Evolutionary conservation across 192 early-diverging fungal genomes (phyloP).

Genomic region (Martensiomyces pterosporus): DNA sequence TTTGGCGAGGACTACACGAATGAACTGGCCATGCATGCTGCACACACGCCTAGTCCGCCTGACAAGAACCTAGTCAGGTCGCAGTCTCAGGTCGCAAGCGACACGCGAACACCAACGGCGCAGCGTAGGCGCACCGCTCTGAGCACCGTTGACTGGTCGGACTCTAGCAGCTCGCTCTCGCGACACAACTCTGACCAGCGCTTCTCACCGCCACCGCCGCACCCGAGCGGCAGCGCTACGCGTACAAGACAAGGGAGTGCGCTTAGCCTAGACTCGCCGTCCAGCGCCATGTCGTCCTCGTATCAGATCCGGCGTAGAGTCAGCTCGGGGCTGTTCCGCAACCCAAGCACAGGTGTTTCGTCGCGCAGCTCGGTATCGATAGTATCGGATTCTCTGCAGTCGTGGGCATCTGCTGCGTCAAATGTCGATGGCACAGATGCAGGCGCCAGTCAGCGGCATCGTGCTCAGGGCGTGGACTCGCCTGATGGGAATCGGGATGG

Average conservation of each 20-base stretch:
- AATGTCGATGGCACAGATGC: slow-evolving; percentile 14
- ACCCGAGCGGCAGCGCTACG: slow-evolving; percentile 5
- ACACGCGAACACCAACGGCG: slow-evolving; percentile 25
- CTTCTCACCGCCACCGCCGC: slow-evolving; percentile 8
- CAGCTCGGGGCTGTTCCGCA: slow-evolving; percentile 19
- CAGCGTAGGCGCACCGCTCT: slow-evolving; percentile 36
- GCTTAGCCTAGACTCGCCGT: slow-evolving; percentile 11
- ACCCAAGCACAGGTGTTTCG: slow-evolving; percentile 19
- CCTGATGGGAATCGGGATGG: no score
- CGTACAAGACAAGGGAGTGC: slow-evolving; percentile 1
- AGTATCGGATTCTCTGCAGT: slow-evolving; percentile 23
- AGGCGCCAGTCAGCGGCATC: no score
- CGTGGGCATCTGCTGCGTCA: slow-evolving; percentile 34
- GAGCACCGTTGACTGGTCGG: slow-evolving; percentile 30
- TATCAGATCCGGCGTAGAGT: slow-evolving; percentile 24
- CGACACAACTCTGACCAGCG: neutral
- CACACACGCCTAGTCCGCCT: slow-evolving; percentile 34
- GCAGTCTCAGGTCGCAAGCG: slow-evolving; percentile 10
- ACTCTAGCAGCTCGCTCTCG: slow-evolving; percentile 1
- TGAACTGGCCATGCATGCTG: slow-evolving; percentile 6
- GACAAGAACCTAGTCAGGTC: slow-evolving; percentile 15
- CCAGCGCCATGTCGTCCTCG: slow-evolving; percentile 23
- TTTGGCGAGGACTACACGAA: slow-evolving; percentile 2
- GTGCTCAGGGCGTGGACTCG: no score
- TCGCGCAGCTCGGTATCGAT: slow-evolving; percentile 43